Percentiles rank a stretch among this genome's conserved stretches.
These are phyloP conservation scores for Tetragonia tetragonoides DNA, from an alignment of 148 eudicot species.

Conservation along the genomic window DNA sequence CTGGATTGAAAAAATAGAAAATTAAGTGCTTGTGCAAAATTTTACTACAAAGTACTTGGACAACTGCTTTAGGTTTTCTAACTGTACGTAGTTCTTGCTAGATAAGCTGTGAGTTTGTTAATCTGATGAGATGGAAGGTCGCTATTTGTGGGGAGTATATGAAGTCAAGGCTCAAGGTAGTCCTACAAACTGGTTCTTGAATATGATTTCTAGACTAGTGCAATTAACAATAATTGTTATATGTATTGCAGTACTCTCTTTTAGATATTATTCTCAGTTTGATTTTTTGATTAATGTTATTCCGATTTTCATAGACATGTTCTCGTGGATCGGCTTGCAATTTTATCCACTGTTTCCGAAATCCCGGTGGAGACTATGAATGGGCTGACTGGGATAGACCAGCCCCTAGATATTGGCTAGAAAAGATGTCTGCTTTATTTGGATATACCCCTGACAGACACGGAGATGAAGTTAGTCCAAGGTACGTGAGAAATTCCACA, in stretches of 20 bases:
- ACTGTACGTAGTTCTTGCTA: conserved; percentile 24
- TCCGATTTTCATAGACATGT: conserved; percentile 55
- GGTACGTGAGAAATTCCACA: conserved; percentile 29
- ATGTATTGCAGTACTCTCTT: neutral
- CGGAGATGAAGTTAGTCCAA: conserved; percentile 32
- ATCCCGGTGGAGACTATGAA: conserved; percentile 97
- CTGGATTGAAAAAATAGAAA: too few relatives aligned
- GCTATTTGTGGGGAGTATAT: conserved; percentile 95
- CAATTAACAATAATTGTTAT: neutral
- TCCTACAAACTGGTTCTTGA: neutral
- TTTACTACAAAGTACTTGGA: too few relatives aligned
- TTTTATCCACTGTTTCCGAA: conserved; percentile 85
- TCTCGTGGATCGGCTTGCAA: conserved; percentile 90
- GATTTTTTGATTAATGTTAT: neutral
- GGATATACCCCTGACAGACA: conserved; percentile 54
- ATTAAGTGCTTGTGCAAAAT: too few relatives aligned
- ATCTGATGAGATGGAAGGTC: conserved; percentile 80
- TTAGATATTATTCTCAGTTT: neutral
- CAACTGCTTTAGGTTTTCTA: conserved; percentile 6
- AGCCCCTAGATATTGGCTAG: conserved; percentile 75
- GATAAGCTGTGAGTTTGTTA: conserved; percentile 79
- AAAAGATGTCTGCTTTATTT: conserved; percentile 78
- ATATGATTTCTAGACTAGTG: neutral
- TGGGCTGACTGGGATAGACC: conserved; percentile 98
- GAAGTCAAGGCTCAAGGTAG: conserved; percentile 88